Evolutionary conservation across 2,329 filamentous ascomycete genomes (phyloP), one percentile per base, ranked within the genome.

Genomic region (Acrodontium crateriforme): DNA sequence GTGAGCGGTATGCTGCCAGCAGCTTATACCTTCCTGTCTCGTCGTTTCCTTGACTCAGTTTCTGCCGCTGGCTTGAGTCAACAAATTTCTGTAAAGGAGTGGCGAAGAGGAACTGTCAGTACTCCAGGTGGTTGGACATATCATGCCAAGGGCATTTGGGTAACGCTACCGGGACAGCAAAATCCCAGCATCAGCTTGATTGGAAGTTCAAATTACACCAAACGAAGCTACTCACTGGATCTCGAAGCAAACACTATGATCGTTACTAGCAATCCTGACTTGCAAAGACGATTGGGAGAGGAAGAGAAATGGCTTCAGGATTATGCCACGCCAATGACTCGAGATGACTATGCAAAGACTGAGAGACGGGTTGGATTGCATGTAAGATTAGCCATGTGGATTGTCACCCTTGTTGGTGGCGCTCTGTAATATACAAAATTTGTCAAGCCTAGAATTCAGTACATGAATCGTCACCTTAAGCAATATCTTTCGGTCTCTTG

Each of bases 81-180:
- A 2, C 64, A 67, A 7, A 78, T 94, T 16, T 57, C 69, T 3
- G 62, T 98, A 3, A 80, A 82, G 37, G 89, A 98, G 56, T 98
- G 89, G 89, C 71, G 77, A 5, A 67, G 67, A 24, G 89, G 89
- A 6, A 80, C 74, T 0, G 79, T 92, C 2, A 79, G 79, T 11
- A 69, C 83, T 43, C 74, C 79, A 0, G 81, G 65, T 1, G 87
- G 83, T 1, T 98, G 91, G 89, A 94, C 87, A 0, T 98, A 98
- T 54, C 89, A 98, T 46, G 89, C 89, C 25, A 98, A 98, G 56
- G 89, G 89, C 0, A 63, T 95, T 2, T 95, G 87, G 87, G 66
- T 94, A 15, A 82, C 80, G 0, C 63, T 87, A 30, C 71, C 78
- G 0, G 20, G 58, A 49, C 19, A 77, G 25, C 53, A 63, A 18